A percentile compares a stretch with the other conserved stretches of the same genome.
Conservation (phyloP, 192 early-diverging fungal species). For the Entomortierella beljakovae region DNA sequence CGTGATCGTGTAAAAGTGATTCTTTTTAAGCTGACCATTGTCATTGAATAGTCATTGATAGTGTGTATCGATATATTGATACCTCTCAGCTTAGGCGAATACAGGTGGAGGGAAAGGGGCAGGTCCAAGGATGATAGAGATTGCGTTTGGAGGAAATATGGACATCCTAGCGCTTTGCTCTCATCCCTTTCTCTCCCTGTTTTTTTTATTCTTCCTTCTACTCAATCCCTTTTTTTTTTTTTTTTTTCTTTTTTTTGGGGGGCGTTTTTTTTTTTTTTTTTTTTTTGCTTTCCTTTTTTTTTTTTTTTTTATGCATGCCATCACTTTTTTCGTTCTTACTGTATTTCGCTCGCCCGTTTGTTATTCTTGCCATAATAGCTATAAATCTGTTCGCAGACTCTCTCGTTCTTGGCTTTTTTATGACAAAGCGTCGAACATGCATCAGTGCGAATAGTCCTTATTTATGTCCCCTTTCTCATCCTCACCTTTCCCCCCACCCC, state of each 20-base stretch:
- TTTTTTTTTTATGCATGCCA: not conserved
- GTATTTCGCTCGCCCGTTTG: not conserved
- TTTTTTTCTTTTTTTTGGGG: not conserved
- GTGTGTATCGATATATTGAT: too few relatives aligned
- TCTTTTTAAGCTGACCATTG: too few relatives aligned
- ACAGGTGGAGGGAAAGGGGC: not conserved
- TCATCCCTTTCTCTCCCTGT: constrained; percentile 4
- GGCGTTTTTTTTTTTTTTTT: not conserved
- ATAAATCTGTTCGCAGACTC: not conserved
- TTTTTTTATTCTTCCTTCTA: not conserved
- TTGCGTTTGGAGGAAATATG: not conserved
- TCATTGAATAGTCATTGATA: too few relatives aligned
- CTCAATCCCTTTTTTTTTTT: not conserved
- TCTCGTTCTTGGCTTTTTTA: not conserved
- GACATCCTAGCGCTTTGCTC: constrained; percentile 2
- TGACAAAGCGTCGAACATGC: constrained; percentile 31
- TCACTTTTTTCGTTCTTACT: not conserved
- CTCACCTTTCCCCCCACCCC: not conserved
- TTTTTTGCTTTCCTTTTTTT: not conserved
- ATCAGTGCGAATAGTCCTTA: not conserved
- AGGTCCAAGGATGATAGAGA: constrained; percentile 2
- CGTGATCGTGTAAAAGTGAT: too few relatives aligned
- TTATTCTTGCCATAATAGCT: not conserved
- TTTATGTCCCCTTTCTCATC: not conserved
- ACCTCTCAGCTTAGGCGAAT: too few relatives aligned